Conservation (phyloP, 1,139 yeast genomes). For the Kazachstania sp. region DNA sequence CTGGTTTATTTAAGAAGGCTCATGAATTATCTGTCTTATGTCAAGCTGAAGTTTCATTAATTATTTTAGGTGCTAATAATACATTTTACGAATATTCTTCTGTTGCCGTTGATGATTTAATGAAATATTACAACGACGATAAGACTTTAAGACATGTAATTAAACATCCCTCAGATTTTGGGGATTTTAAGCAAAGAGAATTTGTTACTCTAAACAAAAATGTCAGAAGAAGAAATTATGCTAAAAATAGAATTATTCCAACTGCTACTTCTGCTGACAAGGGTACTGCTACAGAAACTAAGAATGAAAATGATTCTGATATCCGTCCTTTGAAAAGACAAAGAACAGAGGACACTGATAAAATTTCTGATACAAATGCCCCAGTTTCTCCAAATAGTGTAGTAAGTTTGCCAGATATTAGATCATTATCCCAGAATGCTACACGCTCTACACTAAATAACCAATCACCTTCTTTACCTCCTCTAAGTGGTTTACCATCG, state of each 20-base stretch:
- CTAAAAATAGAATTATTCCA: background rate
- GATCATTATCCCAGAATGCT: background rate
- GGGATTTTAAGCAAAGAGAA: constrained; percentile 29
- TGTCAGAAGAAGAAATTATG: constrained; percentile 5
- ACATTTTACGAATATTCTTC: constrained; percentile 72
- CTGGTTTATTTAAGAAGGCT: constrained; percentile 92
- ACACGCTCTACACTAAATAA: background rate
- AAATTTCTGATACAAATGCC: background rate
- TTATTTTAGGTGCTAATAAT: constrained; percentile 79
- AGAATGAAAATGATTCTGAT: background rate
- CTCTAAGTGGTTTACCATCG: background rate
- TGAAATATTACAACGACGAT: constrained; percentile 36
- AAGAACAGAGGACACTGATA: background rate
- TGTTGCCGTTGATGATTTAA: constrained; percentile 53
- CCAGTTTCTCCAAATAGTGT: background rate
- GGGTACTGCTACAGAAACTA: background rate
- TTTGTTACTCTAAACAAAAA: constrained; percentile 11
- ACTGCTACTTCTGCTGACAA: no score
- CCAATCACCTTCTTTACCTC: no score
- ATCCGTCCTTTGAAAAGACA: background rate
- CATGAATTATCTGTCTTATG: constrained; percentile 89
- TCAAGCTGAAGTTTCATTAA: constrained; percentile 86
- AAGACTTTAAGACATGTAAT: constrained; percentile 40
- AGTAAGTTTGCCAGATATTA: background rate
- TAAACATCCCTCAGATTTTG: constrained; percentile 54